These are phyloP conservation scores for Saturnispora besseyi DNA, from an alignment of 805 yeast genomes.

Conservation along the genomic window DNA sequence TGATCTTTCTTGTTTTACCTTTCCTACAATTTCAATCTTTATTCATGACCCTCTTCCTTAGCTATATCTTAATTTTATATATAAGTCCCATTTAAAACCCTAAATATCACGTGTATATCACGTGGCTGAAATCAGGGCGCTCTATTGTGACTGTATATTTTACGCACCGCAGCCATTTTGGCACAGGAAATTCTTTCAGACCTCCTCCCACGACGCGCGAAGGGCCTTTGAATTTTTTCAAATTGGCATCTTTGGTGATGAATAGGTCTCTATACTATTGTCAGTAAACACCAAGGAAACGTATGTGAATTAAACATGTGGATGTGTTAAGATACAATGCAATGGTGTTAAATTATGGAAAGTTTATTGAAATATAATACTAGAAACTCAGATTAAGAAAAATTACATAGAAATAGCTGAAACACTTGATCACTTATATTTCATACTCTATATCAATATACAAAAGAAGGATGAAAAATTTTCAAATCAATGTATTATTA, in stretches of 20 bases:
- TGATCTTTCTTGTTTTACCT: no score
- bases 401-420: not conserved
- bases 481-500: no score
- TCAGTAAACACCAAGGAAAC: constrained; percentile 6
- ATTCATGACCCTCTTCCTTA: no score
- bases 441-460: no score
- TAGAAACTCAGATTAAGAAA: not conserved
- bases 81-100: not conserved
- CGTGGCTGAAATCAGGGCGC: not conserved
- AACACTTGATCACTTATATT: no score
- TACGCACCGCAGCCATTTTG: not conserved
- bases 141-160: constrained; percentile 3
- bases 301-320: constrained; percentile 4
- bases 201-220: not conserved
- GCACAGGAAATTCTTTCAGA: not conserved
- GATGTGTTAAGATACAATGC: not conserved
- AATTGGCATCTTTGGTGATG: not conserved
- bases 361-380: not conserved
- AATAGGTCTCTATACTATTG: not conserved
- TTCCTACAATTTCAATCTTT: not conserved
- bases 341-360: not conserved
- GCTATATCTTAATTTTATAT: no score
- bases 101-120: constrained; percentile 2
- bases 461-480: no score
- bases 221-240: not conserved